Evolutionary conservation across 805 yeast species (phyloP).

Genomic region (Candida sakaeoensis): DNA sequence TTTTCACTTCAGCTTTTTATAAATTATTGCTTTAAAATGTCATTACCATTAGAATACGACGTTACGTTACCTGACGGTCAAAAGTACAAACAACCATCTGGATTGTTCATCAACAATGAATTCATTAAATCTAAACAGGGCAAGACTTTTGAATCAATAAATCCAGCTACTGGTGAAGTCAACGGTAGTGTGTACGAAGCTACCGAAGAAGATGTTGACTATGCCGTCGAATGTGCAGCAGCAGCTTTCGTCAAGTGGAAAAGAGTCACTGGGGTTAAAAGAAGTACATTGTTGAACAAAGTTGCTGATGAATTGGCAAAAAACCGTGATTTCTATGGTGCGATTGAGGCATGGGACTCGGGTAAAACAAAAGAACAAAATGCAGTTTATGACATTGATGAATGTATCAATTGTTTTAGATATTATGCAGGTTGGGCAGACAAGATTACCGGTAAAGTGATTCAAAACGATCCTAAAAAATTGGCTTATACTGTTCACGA

Average conservation of each 20-base stretch:
- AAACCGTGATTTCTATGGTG: constrained; percentile 30
- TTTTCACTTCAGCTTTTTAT: too few relatives aligned
- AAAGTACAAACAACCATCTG: constrained; percentile 54
- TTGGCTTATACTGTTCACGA: constrained; percentile 69
- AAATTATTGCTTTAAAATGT: too few relatives aligned
- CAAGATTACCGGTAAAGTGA: constrained; percentile 47
- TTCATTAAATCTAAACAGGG: constrained; percentile 34
- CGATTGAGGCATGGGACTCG: constrained; percentile 46
- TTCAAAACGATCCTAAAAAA: constrained; percentile 42
- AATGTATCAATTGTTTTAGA: constrained; percentile 42
- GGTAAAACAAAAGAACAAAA: constrained; percentile 46
- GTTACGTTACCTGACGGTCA: constrained; percentile 49
- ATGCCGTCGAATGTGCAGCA: constrained; percentile 38
- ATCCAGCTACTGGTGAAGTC: constrained; percentile 42
- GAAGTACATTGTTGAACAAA: constrained; percentile 34
- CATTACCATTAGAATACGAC: constrained; percentile 32
- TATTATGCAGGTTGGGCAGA: constrained; percentile 66
- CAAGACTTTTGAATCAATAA: constrained; percentile 37
- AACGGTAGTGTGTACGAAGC: constrained; percentile 42
- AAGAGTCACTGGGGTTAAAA: constrained; percentile 40
- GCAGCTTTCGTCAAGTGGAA: constrained; percentile 45
- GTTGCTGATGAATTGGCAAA: constrained; percentile 33
- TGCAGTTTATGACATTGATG: constrained; percentile 47
- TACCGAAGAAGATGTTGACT: constrained; percentile 39
- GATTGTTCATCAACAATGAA: constrained; percentile 50